Evolutionary conservation across 805 yeast genomes (phyloP).

Genomic region (Candida coquimbonensis): DNA sequence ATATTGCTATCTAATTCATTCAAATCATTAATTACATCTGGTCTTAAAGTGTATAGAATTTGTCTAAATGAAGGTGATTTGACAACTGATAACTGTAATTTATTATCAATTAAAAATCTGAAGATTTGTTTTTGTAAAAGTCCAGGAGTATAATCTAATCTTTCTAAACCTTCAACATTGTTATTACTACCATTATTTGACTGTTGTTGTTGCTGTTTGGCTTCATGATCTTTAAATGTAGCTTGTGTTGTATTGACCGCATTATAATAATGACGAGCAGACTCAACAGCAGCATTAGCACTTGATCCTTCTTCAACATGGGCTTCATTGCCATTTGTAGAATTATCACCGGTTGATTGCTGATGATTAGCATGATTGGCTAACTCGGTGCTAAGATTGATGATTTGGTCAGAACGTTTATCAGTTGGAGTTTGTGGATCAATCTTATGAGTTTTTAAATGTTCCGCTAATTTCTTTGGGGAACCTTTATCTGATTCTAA

Average conservation of each 20-base stretch:
- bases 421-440: slow-evolving; percentile 20
- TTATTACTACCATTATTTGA: slow-evolving; percentile 3
- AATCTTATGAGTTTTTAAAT: slow-evolving; percentile 47
- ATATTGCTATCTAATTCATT: slow-evolving; percentile 37
- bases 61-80: slow-evolving; percentile 46
- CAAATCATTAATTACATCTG: slow-evolving; percentile 40
- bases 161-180: slow-evolving; percentile 25
- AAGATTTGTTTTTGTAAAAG: slow-evolving; percentile 45
- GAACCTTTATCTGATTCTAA: slow-evolving; percentile 48
- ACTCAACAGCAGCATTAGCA: slow-evolving; percentile 8
- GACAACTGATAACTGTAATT: slow-evolving; percentile 39
- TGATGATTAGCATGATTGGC: not conserved
- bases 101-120: slow-evolving; percentile 46
- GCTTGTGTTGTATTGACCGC: slow-evolving; percentile 15
- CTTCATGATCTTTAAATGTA: slow-evolving; percentile 12
- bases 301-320: not conserved
- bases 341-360: not conserved
- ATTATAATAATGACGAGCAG: slow-evolving; percentile 29
- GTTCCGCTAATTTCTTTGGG: slow-evolving; percentile 53
- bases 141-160: slow-evolving; percentile 35
- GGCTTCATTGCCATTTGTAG: not conserved
- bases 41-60: slow-evolving; percentile 41
- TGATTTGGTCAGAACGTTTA: not conserved
- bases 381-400: not conserved
- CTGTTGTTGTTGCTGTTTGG: not conserved